Conservation (phyloP, 2,329 filamentous ascomycete species). For the Talaromyces sp. region DNA sequence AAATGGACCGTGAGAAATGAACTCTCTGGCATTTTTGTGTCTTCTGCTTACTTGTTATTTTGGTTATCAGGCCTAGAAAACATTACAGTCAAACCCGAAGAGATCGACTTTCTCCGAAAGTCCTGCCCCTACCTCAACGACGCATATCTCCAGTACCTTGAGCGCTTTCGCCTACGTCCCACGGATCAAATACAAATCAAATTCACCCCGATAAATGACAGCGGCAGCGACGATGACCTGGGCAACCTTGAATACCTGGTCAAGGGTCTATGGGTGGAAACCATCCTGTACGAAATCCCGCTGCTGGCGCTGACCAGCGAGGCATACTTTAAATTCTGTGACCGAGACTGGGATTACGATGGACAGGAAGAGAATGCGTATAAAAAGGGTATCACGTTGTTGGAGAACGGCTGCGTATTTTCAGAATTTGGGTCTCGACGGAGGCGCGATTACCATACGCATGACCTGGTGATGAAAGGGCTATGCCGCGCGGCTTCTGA, state of each 20-base stretch:
- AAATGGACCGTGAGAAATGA: slow-evolving; percentile 65
- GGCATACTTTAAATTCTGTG: slow-evolving; percentile 95
- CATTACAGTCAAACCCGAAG: slow-evolving; percentile 72
- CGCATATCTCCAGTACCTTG: slow-evolving; percentile 76
- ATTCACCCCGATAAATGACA: slow-evolving; percentile 56
- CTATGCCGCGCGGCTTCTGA: slow-evolving; percentile 74
- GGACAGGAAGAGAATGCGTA: slow-evolving; percentile 82
- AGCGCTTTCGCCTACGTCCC: slow-evolving; percentile 75
- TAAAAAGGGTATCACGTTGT: slow-evolving; percentile 69
- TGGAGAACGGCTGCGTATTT: slow-evolving; percentile 79
- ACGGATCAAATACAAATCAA: slow-evolving; percentile 70
- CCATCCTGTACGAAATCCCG: slow-evolving; percentile 96
- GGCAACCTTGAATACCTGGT: slow-evolving; percentile 76
- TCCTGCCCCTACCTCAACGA: slow-evolving; percentile 76
- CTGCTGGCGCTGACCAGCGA: slow-evolving; percentile 88
- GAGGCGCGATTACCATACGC: slow-evolving; percentile 88
- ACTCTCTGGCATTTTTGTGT: background rate
- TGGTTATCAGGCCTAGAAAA: slow-evolving; percentile 65
- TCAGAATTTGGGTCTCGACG: slow-evolving; percentile 92
- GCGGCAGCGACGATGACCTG: slow-evolving; percentile 59
- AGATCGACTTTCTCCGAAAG: slow-evolving; percentile 71
- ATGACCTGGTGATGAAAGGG: slow-evolving; percentile 84
- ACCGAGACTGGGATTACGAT: slow-evolving; percentile 85
- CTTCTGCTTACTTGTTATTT: background rate
- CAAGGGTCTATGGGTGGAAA: slow-evolving; percentile 84